A percentile compares a stretch with the other conserved stretches of the same genome.
phyloP scores from a whole-genome alignment of 768 basidiomycete species.

The Leccinum longicurvipes region DNA sequence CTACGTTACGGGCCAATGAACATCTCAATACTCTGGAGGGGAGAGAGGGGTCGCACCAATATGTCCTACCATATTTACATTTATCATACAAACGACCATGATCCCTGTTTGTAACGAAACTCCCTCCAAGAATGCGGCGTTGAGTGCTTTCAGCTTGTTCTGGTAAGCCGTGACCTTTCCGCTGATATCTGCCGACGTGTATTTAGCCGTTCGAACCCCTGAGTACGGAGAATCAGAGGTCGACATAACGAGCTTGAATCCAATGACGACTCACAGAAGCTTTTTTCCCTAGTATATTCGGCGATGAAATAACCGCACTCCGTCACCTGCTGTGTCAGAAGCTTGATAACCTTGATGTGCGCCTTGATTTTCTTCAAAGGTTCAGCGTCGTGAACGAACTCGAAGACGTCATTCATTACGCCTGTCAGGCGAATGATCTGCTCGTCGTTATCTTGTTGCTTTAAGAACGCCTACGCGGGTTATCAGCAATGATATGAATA shows the following conservation, averaged over 20 bases:
- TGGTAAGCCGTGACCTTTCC: neutral
- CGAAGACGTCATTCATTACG: neutral
- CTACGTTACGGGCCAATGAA: neutral
- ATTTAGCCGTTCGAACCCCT: neutral
- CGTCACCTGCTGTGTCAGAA: neutral
- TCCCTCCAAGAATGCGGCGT: neutral
- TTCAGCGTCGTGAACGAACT: neutral
- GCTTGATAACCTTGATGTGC: neutral
- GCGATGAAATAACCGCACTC: slow-evolving; percentile 2
- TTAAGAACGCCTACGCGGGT: neutral
- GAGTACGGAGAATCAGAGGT: neutral
- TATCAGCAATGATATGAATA: neutral
- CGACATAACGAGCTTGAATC: neutral
- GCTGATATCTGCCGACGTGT: neutral
- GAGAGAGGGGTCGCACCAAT: neutral
- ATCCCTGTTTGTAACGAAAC: neutral
- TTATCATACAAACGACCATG: neutral
- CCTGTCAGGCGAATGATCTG: neutral
- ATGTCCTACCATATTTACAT: neutral
- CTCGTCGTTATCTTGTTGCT: neutral
- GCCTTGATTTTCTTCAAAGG: neutral
- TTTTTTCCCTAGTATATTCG: neutral
- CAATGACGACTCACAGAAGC: neutral
- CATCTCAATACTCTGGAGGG: neutral
- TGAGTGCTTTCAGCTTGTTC: neutral